These are phyloP conservation scores for Suillus americanus DNA, from an alignment of 768 basidiomycete species.

Conservation along the genomic window DNA sequence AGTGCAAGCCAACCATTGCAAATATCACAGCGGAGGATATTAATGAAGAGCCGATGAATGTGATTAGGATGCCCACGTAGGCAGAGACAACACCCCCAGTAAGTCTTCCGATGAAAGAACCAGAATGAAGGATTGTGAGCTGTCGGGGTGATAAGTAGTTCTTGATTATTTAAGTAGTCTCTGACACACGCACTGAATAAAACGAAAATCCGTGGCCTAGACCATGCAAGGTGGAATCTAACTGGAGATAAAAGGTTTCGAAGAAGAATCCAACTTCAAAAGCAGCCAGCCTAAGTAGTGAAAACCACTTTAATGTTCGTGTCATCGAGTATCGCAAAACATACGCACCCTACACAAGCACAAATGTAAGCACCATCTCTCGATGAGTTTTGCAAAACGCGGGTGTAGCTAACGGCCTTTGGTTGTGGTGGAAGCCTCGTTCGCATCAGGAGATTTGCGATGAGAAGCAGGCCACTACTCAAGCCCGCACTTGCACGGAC, in stretches of 20 bases:
- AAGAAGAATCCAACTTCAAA: slow-evolving; percentile 43
- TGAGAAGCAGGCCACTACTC: slow-evolving; percentile 35
- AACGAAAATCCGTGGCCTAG: slow-evolving; percentile 48
- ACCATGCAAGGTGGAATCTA: slow-evolving; percentile 51
- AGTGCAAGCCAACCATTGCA: slow-evolving; percentile 39
- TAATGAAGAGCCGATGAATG: slow-evolving; percentile 38
- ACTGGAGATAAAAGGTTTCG: slow-evolving; percentile 57
- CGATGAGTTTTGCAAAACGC: slow-evolving; percentile 18
- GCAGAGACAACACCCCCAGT: slow-evolving; percentile 36
- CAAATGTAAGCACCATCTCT: slow-evolving; percentile 24
- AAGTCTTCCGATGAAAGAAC: slow-evolving; percentile 37
- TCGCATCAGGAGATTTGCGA: slow-evolving; percentile 35
- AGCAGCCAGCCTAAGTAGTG: slow-evolving; percentile 13
- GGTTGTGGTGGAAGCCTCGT: slow-evolving; percentile 36
- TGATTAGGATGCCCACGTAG: slow-evolving; percentile 44
- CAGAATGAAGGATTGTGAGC: slow-evolving; percentile 39
- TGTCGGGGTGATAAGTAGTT: slow-evolving; percentile 13
- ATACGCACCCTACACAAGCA: slow-evolving; percentile 22
- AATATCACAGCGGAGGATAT: slow-evolving; percentile 41
- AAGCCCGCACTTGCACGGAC: slow-evolving; percentile 46
- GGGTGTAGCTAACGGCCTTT: slow-evolving; percentile 14
- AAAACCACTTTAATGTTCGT: slow-evolving; percentile 3
- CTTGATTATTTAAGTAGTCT: neutral
- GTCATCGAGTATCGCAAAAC: neutral
- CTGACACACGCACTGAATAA: slow-evolving; percentile 44